phyloP scores from a whole-genome alignment of 192 early-diverging fungal genomes.

The Podila horticola region DNA sequence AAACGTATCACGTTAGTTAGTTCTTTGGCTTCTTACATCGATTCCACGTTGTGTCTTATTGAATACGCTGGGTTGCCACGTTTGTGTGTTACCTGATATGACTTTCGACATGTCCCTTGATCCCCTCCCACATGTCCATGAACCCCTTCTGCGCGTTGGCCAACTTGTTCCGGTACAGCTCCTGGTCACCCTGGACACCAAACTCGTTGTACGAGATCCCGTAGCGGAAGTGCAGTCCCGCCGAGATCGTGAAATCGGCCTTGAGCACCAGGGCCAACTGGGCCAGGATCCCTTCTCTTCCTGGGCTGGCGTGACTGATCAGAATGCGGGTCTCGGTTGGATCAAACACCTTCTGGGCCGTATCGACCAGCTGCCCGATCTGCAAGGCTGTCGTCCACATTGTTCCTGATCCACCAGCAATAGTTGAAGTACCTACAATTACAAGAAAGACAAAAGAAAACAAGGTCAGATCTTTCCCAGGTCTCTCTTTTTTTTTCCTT shows the following conservation, averaged over 20 bases:
- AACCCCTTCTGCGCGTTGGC: constrained; percentile 61
- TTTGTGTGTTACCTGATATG: constrained; percentile 57
- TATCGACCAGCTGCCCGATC: constrained; percentile 70
- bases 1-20: background rate
- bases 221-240: constrained; percentile 71
- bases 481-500: background rate
- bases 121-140: constrained; percentile 62
- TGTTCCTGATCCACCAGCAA: constrained; percentile 68
- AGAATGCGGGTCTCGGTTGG: constrained; percentile 65
- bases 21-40: background rate
- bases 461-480: background rate
- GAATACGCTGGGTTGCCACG: too few relatives aligned
- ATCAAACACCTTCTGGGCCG: constrained; percentile 64
- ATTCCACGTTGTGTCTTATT: too few relatives aligned
- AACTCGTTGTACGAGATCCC: constrained; percentile 72
- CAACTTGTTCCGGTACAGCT: constrained; percentile 61
- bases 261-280: constrained; percentile 62
- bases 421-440: constrained; percentile 56
- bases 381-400: constrained; percentile 75
- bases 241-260: constrained; percentile 71
- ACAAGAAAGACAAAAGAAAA: background rate
- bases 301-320: constrained; percentile 68
- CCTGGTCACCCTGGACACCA: constrained; percentile 63
- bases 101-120: constrained; percentile 63
- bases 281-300: constrained; percentile 66